A percentile compares a stretch with the other conserved stretches of the same genome.
These are phyloP conservation scores for Aspergillus nomiae DNA, from an alignment of 2,329 filamentous ascomycete genomes.

Conservation along the genomic window DNA sequence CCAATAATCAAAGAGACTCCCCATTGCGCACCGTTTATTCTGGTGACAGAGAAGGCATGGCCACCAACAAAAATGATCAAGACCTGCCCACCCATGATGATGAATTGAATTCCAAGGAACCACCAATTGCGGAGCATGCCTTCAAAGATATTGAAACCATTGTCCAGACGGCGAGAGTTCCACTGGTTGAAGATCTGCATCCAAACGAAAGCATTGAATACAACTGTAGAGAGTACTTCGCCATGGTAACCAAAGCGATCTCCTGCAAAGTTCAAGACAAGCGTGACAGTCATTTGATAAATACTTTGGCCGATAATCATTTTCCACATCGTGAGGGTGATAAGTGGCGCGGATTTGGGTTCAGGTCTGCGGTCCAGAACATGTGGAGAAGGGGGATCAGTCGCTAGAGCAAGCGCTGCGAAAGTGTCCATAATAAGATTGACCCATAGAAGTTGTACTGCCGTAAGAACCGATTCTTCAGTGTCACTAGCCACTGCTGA, in stretches of 20 bases:
- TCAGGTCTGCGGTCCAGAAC: conserved; percentile 58
- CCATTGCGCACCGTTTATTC: conserved; percentile 68
- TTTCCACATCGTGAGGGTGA: conserved; percentile 51
- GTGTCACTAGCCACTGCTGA: conserved; percentile 60
- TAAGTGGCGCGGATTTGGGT: conserved; percentile 48
- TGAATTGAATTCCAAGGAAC: conserved; percentile 62
- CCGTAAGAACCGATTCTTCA: conserved; percentile 63
- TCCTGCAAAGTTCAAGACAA: conserved; percentile 51
- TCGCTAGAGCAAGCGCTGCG: conserved; percentile 65
- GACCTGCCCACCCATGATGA: conserved; percentile 71
- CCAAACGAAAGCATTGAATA: conserved; percentile 51
- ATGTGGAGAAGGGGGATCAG: conserved; percentile 60
- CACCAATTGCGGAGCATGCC: conserved; percentile 46
- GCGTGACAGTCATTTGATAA: conserved; percentile 45
- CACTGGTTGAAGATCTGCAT: conserved; percentile 56
- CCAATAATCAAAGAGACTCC: conserved; percentile 70
- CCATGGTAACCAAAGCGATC: conserved; percentile 30
- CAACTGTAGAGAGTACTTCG: conserved; percentile 36
- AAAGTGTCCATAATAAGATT: conserved; percentile 73
- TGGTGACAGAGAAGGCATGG: conserved; percentile 64
- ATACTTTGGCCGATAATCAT: conserved; percentile 49
- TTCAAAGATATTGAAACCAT: conserved; percentile 48
- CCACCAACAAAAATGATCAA: conserved; percentile 72
- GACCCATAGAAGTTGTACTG: conserved; percentile 69
- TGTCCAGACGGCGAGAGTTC: conserved; percentile 49